Evolutionary conservation across 768 basidiomycete species (phyloP), one percentile per base, ranked within the genome.

Genomic region (Clitopilus hobsonii): DNA sequence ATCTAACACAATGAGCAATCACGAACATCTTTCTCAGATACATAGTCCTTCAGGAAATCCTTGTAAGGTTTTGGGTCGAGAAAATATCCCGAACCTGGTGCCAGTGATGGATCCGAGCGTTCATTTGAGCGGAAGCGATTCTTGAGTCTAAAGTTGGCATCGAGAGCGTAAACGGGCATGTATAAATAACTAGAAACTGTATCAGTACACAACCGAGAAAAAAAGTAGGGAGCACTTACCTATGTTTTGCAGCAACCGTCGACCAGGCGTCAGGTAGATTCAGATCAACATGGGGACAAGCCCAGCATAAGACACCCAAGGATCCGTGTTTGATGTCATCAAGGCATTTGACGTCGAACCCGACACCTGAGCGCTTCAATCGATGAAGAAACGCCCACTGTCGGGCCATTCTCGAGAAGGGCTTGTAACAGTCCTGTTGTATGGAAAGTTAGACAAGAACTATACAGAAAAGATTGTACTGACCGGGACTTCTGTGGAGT

Each of bases 91-190:
- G 49, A 49, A 10, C 54, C 54, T 3, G 6, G 50, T 3, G 49
- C 54, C n/a, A 60, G 41, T 0, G 52, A 36, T 6, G 56, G 56
- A 28, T 62, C 59, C 7, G 18, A 16, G 2, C 24, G n/a, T 6
- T 58, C 24, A 4, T 45, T 54, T 2, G 61, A 56, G 1, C 55
- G 54, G 16, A 57, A 14, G 8, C 38, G 32, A n/a, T 54, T 45
- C 25, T 64, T 65, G n/a, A 66, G 30, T 1, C 57, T 57, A 47
- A 64, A 68, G 32, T 64, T 61, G 5, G 65, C 61, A 54, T 63
- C 63, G 22, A 67, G 30, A 8, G 58, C 47, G 16, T 64, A 3
- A 22, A 59, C 32, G 4, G 56, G 26, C 16, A 53, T 29, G 25
- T 56, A 56, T 6, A 60, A 53, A 16, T 23, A 62, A n/a, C 57